These are phyloP conservation scores for Acrocalymma vagum DNA, from an alignment of 2,329 filamentous ascomycete species.

Conservation along the genomic window DNA sequence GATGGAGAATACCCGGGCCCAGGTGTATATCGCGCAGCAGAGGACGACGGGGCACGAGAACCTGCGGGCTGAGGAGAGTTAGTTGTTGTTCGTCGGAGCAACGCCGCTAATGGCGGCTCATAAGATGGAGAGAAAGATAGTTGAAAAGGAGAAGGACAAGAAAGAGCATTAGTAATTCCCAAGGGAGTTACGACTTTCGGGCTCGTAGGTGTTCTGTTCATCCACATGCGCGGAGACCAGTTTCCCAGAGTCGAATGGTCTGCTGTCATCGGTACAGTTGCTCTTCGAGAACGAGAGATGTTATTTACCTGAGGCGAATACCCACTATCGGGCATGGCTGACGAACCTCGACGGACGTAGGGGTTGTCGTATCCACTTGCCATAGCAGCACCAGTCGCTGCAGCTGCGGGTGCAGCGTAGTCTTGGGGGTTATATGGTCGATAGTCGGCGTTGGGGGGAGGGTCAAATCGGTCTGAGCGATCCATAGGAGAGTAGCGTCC, in stretches of 20 bases:
- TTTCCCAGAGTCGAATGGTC: slow-evolving; percentile 28
- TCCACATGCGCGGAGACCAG: slow-evolving; percentile 29
- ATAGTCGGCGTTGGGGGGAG: slow-evolving; percentile 42
- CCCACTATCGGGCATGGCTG: slow-evolving; percentile 34
- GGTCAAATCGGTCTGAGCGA: slow-evolving; percentile 39
- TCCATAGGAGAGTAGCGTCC: slow-evolving; percentile 34
- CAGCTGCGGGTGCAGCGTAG: slow-evolving; percentile 30
- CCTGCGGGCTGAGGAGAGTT: slow-evolving; percentile 39
- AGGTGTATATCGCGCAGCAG: slow-evolving; percentile 41
- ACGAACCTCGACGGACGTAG: slow-evolving; percentile 31
- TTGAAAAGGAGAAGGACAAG: slow-evolving; percentile 37
- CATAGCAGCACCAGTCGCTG: slow-evolving; percentile 15
- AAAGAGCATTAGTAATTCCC: slow-evolving; percentile 29
- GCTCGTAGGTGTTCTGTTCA: slow-evolving; percentile 28
- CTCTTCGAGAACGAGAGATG: slow-evolving; percentile 37
- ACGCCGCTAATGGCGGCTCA: slow-evolving; percentile 45
- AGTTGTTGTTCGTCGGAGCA: slow-evolving; percentile 41
- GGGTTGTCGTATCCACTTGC: slow-evolving; percentile 18
- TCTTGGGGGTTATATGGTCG: slow-evolving; percentile 47
- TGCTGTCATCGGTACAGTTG: slow-evolving; percentile 32
- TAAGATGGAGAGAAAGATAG: slow-evolving; percentile 43
- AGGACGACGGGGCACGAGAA: slow-evolving; percentile 24
- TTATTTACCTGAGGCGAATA: slow-evolving; percentile 48
- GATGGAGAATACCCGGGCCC: slow-evolving; percentile 41
- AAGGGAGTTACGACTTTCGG: slow-evolving; percentile 23